Evolutionary conservation across 1,284 basidiomycete genomes (phyloP), one percentile per base, ranked within the genome.

Genomic region (Boletus sp.): DNA sequence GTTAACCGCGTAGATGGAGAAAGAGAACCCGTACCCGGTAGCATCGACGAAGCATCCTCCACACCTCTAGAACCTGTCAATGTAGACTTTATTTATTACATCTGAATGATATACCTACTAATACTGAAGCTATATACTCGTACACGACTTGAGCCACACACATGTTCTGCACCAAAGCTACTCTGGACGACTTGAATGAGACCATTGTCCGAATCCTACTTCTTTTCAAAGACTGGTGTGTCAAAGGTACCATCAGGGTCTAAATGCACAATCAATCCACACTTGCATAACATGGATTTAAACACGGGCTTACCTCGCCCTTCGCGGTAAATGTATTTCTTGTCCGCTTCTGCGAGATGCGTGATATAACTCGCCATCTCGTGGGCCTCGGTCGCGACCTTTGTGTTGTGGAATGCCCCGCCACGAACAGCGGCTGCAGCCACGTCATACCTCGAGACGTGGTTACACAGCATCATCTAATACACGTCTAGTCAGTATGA

Each of bases 391-490:
- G 76, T 72, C 14, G 77, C 72, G 2, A 85, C 75, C 39, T 68
- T 71, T 20, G 72, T 58, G 53, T 86, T 85, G 44, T 68, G 59
- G 33, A 57, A 48, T 3, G 80, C 76, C 13, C 72, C 81, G 22
- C 73, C 75, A 8, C 75, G 73, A 32, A 86, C 70, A 14, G 82
- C 84, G 20, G 72, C 71, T 3, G 75, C 66, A 22, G 83, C 83
- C 40, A 85, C 73, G 49, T 82, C 70, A 62, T 79, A 86, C 27
- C 83, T 73, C 33, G 82, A 84, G 1, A 80, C 82, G 44, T 71
- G 67, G 62, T 86, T 86, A 60, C 72, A 72, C 12, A 85, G 63
- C 83, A 85, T 82, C 84, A 86, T 86, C 78, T 82, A 41, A 9
- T 6, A 22, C 22, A 20, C 3, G n/a, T 17, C 16, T 41, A 3